phyloP scores from a whole-genome alignment of 208 protist genomes.

The Crithidia acanthocephali region DNA sequence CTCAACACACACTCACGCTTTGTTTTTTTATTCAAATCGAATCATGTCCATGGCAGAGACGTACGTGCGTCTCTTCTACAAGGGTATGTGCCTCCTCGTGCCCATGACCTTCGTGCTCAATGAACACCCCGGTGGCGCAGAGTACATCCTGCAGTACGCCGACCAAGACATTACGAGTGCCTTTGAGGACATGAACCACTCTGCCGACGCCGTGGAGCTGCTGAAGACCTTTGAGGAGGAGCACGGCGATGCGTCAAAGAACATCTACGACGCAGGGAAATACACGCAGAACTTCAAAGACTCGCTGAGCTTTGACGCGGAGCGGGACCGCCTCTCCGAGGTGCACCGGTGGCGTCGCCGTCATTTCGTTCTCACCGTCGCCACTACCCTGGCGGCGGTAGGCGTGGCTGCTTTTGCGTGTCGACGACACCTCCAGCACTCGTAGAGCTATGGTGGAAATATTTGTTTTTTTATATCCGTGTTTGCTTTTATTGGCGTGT shows the following conservation, averaged over 20 bases:
- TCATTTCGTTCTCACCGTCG: not conserved
- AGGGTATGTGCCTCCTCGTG: conserved; percentile 19
- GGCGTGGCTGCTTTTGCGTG: not conserved
- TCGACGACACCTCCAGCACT: conserved; percentile 5
- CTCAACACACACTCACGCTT: too few relatives aligned
- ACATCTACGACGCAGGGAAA: conserved; percentile 6
- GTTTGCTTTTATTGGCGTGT: not conserved
- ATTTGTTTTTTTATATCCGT: not conserved
- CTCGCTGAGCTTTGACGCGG: conserved; percentile 14
- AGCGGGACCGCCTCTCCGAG: conserved; percentile 5
- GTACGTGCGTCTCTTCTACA: conserved; percentile 28
- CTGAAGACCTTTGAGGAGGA: conserved; percentile 22
- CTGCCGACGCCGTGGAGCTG: conserved; percentile 26
- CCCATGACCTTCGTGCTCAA: conserved; percentile 41
- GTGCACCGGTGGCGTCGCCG: conserved; percentile 11
- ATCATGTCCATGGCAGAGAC: conserved; percentile 2
- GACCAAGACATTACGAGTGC: conserved; percentile 42
- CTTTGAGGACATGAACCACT: conserved; percentile 46
- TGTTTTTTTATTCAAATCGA: too few relatives aligned
- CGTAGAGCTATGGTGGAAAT: not conserved
- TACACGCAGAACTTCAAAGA: not conserved
- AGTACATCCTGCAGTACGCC: conserved; percentile 39
- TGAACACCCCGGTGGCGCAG: conserved; percentile 42
- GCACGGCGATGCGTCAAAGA: not conserved
- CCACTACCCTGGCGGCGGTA: conserved; percentile 4